Evolutionary conservation across 2,329 filamentous ascomycete genomes (phyloP), one percentile per base, ranked within the genome.

Genomic region (Cladosporium sp.): DNA sequence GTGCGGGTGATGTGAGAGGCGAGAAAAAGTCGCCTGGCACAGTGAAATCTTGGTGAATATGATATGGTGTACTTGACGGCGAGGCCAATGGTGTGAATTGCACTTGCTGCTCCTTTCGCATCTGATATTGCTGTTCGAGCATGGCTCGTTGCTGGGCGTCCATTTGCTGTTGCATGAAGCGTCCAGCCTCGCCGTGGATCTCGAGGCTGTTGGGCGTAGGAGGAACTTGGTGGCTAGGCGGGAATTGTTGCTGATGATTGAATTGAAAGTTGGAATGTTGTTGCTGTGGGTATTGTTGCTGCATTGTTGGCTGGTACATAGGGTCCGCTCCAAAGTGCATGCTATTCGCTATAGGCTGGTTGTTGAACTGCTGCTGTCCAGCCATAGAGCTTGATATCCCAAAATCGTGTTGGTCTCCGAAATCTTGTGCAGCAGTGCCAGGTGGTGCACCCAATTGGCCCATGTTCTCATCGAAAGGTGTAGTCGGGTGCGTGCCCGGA

Each of bases 141-240:
- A 85, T 75, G 46, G 80, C 74, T 33, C 83, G 78, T 41, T 81
- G 77, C 56, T 81, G 77, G 39, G 71, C 64, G 60, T 76, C 72
- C 61, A 72, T 62, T 30, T 61, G 59, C 33, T 81, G 73, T 38
- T 79, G 77, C 48, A 80, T 66, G 63, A 84, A 89, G 57, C 64
- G 65, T 58, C 74, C 60, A 62, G 78, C 56, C 71, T 80, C 62
- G 72, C 79, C 66, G 57, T 85, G 83, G 69, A 92, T 80, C 62
- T 92, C 86, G 20, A 89, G 76, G 64, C 88, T 92, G 64, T 86
- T 88, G 0, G 88, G 88, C 12, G 88, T 93, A 2, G 86, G 86
- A 5, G 88, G 88, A 46, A 85, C 82, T 52, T 78, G 75, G 55
- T 76, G 77, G 52, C 79, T 54, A 7, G 74, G 45, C 68, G 77